These are phyloP conservation scores for Vitis cinerea DNA, from an alignment of 164 flowering plant genomes.

Conservation along the genomic window DNA sequence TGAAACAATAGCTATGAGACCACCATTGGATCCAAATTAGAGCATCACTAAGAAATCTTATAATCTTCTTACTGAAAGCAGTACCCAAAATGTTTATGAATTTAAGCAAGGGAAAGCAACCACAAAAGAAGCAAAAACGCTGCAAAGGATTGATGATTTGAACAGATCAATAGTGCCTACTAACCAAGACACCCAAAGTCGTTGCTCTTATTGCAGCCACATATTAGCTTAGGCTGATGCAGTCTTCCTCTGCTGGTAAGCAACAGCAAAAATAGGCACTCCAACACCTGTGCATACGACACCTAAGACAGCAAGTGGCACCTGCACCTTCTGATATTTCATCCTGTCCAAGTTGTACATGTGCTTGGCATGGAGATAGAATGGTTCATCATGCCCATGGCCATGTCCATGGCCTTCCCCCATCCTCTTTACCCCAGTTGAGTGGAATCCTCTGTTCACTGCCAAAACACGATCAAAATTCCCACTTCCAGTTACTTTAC, in stretches of 20 bases:
- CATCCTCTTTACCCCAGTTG: slow-evolving; percentile 82
- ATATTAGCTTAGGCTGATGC: slow-evolving; percentile 50
- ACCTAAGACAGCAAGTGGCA: slow-evolving; percentile 65
- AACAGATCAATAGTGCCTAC: no score
- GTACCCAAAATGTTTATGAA: no score
- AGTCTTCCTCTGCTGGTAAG: slow-evolving; percentile 93
- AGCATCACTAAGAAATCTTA: no score
- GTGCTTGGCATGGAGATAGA: slow-evolving; percentile 85
- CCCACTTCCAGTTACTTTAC: no score
- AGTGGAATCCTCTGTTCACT: slow-evolving; percentile 67
- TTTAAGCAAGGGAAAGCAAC: no score
- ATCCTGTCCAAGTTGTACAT: slow-evolving; percentile 98
- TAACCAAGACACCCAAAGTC: no score
- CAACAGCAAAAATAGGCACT: slow-evolving; percentile 85
- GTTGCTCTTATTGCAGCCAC: no score
- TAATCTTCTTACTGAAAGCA: no score
- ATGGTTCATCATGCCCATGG: slow-evolving; percentile 80
- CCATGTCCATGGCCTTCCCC: slow-evolving; percentile 58
- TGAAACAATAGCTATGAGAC: no score
- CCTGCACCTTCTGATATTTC: slow-evolving; percentile 59
- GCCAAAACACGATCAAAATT: slow-evolving; percentile 11
- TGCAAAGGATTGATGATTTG: no score
- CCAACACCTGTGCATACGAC: slow-evolving; percentile 76
- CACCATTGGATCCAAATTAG: no score
- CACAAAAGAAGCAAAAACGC: no score